Evolutionary conservation across 2,329 filamentous ascomycete species (phyloP), one percentile per base, ranked within the genome.

Genomic region (Alternaria longipes): DNA sequence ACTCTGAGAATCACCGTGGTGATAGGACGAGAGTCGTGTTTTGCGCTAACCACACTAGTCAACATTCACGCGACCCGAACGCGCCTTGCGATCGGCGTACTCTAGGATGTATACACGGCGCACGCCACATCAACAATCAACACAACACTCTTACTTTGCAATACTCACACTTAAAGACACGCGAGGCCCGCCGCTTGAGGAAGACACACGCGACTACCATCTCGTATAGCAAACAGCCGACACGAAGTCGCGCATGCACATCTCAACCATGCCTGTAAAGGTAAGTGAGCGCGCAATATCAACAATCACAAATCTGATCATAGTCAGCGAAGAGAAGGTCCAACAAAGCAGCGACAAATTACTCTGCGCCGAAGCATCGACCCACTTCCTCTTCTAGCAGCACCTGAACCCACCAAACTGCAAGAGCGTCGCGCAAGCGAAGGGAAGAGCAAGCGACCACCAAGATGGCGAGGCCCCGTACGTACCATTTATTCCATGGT

Each of bases 21-120:
- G 59, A 61, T 61, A 61, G 59, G 59, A 42, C 36, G 16, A 51
- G 30, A 46, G 45, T 46, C 50, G 30, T 57, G 58, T 60, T 56
- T 47, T 41, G 58, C 46, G 42, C 58, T 55, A 64, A 58, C 46
- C 61, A 18, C 61, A 58, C 61, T 64, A 62, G 58, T 54, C 50
- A 55, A 18, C 54, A 36, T 52, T 45, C 50, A 56, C 58, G 61
- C 58, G 61, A 61, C 54, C 53, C 54, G 38, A 22, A 58, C 60
- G 59, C 58, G 61, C 50, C 54, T 28, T 52, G 14, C 18, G 51
- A 57, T 47, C 44, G 50, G 60, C 36, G 56, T 56, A 49, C 46
- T 52, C 26, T 36, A 45, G 42, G 46, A 50, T 50, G 30, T 59
- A 57, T 46, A 47, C 54, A 36, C 42, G 5, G 42, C 45, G 41